Percentiles rank a stretch among this genome's conserved stretches.
Evolutionary conservation across 768 basidiomycete genomes (phyloP).

Genomic region (Boletellus sp.): DNA sequence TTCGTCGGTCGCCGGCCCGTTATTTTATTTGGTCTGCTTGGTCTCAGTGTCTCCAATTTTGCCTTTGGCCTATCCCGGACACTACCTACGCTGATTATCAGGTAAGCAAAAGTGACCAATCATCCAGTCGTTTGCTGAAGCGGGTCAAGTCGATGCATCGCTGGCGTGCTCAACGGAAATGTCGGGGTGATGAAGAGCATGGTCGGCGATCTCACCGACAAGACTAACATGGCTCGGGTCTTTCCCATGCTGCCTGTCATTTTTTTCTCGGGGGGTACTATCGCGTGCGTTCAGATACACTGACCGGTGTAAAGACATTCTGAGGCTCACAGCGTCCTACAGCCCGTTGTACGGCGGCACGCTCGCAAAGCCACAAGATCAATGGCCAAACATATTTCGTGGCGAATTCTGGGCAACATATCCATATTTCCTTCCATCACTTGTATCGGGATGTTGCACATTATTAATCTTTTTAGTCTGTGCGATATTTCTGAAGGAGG

Average conservation of each 20-base stretch:
- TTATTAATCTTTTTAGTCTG: conserved; percentile 15
- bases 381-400: conserved; percentile 47
- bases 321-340: conserved; percentile 2
- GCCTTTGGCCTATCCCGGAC: conserved; percentile 61
- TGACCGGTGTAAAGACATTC: too few relatives aligned
- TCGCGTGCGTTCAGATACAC: conserved; percentile 20
- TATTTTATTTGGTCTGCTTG: conserved; percentile 52
- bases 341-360: conserved; percentile 59
- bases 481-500: conserved; percentile 31
- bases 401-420: conserved; percentile 35
- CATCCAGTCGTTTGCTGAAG: conserved; percentile 2
- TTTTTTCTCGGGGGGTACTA: conserved; percentile 30
- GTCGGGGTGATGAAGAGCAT: conserved; percentile 65
- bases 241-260: conserved; percentile 29
- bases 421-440: conserved; percentile 34
- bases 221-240: conserved; percentile 34
- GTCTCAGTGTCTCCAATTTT: conserved; percentile 49
- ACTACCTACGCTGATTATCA: conserved; percentile 50
- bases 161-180: conserved; percentile 39
- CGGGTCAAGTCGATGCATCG: conserved; percentile 30
- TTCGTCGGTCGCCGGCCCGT: conserved; percentile 59
- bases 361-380: conserved; percentile 52
- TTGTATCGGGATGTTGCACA: conserved; percentile 15
- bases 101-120: conserved; percentile 29
- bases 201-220: conserved; percentile 57